Conservation (phyloP, 495 filamentous ascomycete species). For the Massariosphaeria phaeospora region DNA sequence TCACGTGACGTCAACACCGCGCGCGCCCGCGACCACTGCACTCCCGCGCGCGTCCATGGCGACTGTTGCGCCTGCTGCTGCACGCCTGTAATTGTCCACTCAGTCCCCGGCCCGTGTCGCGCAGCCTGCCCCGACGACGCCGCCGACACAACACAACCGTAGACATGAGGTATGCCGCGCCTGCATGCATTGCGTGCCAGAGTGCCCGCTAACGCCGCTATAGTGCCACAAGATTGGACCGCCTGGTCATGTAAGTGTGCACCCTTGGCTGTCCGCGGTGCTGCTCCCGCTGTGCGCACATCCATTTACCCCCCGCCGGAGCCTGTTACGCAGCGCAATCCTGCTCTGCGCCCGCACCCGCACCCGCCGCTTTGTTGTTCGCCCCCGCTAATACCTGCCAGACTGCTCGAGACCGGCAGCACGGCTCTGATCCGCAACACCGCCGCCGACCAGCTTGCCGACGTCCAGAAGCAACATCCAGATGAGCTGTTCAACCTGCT, state of each 20-base stretch:
- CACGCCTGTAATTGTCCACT: not conserved
- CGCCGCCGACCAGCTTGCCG: conserved; percentile 89
- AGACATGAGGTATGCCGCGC: conserved; percentile 24
- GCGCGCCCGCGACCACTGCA: not conserved
- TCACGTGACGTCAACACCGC: not conserved
- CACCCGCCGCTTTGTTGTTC: not conserved
- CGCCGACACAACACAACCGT: not conserved
- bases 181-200: not conserved
- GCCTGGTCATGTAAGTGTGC: conserved; percentile 29
- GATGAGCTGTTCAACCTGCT: conserved; percentile 95
- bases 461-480: conserved; percentile 95
- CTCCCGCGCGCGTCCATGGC: not conserved
- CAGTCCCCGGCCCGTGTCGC: not conserved
- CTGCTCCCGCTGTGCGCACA: not conserved
- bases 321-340: not conserved
- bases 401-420: conserved; percentile 92
- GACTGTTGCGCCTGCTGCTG: not conserved
- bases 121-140: too few species aligned
- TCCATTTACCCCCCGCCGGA: not conserved
- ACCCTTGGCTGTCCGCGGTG: not conserved
- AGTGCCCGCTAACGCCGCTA: conserved; percentile 24
- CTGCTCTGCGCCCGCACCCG: not conserved
- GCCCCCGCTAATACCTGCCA: conserved; percentile 11
- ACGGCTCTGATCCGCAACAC: conserved; percentile 92
- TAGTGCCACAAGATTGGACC: conserved; percentile 30